A percentile compares a stretch with the other conserved stretches of the same genome.
Conservation (phyloP, 176 grass and related monocot genomes). For the Phoenix dactylifera region DNA sequence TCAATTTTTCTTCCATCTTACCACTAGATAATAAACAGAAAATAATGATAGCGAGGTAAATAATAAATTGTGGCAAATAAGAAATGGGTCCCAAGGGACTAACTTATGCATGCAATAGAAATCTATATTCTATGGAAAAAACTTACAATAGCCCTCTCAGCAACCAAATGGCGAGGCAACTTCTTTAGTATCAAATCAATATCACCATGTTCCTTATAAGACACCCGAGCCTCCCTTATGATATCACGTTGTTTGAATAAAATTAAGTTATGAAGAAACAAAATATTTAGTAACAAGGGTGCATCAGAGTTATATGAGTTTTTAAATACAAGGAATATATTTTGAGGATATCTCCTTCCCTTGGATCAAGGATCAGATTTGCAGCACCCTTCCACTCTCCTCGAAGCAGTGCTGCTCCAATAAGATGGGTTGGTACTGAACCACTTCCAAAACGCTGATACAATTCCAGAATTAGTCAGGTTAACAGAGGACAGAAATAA, state of each 20-base stretch:
- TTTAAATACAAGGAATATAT: conserved; percentile 16
- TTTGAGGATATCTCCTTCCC: conserved; percentile 99
- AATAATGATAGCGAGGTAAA: too few relatives aligned
- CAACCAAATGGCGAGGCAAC: conserved; percentile 69
- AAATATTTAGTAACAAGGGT: background rate
- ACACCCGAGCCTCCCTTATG: conserved; percentile 68
- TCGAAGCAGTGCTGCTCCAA: conserved; percentile 81
- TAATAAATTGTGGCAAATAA: too few relatives aligned
- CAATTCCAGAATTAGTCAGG: background rate
- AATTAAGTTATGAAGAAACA: conserved; percentile 56
- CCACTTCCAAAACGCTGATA: conserved; percentile 91
- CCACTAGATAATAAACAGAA: too few relatives aligned
- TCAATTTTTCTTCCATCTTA: too few relatives aligned
- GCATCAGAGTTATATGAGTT: conserved; percentile 13
- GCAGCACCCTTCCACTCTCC: conserved; percentile 93
- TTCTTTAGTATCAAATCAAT: conserved; percentile 72
- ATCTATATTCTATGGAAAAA: background rate
- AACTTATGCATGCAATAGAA: too few relatives aligned
- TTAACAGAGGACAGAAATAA: background rate
- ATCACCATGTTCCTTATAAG: conserved; percentile 78
- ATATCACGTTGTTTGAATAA: conserved; percentile 51
- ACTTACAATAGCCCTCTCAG: conserved; percentile 93
- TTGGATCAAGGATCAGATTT: conserved; percentile 90
- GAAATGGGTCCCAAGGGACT: too few relatives aligned
- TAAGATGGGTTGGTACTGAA: conserved; percentile 84